These are phyloP conservation scores for Rhynchospora pubera DNA, from an alignment of 176 grass and related monocot species.

Conservation along the genomic window DNA sequence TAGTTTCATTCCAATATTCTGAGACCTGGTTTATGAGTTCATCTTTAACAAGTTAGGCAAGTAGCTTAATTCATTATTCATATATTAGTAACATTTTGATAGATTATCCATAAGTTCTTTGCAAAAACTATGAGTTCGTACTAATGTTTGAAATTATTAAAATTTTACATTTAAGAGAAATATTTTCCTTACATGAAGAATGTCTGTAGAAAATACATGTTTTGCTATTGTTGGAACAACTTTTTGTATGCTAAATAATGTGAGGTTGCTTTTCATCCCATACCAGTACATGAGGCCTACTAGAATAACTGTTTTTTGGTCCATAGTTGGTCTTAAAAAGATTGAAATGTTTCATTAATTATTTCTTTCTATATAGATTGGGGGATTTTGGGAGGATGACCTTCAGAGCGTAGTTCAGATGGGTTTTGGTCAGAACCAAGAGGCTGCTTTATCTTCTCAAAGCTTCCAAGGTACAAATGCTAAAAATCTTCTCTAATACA, in stretches of 20 bases:
- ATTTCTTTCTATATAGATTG: constrained; percentile 24
- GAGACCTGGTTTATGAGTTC: background rate
- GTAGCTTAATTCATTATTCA: background rate
- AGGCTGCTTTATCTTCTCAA: constrained; percentile 25
- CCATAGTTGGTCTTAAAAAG: background rate
- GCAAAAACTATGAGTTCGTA: background rate
- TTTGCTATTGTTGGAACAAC: background rate
- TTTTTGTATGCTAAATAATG: background rate
- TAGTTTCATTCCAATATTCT: background rate
- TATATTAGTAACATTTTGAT: background rate
- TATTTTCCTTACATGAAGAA: background rate
- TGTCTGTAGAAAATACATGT: background rate
- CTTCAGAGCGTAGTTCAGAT: constrained; percentile 70
- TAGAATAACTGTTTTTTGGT: background rate
- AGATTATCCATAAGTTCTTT: background rate
- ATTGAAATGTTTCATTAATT: background rate
- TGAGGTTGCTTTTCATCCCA: background rate
- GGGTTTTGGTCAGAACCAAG: constrained; percentile 40
- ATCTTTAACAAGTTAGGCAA: background rate
- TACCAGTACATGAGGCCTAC: background rate
- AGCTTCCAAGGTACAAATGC: constrained; percentile 7
- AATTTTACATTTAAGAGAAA: background rate
- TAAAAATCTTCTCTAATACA: background rate
- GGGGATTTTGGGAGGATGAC: constrained; percentile 64
- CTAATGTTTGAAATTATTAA: background rate